Evolutionary conservation across 139 green algal species (phyloP).

Genomic region (Coelastrella sp.): DNA sequence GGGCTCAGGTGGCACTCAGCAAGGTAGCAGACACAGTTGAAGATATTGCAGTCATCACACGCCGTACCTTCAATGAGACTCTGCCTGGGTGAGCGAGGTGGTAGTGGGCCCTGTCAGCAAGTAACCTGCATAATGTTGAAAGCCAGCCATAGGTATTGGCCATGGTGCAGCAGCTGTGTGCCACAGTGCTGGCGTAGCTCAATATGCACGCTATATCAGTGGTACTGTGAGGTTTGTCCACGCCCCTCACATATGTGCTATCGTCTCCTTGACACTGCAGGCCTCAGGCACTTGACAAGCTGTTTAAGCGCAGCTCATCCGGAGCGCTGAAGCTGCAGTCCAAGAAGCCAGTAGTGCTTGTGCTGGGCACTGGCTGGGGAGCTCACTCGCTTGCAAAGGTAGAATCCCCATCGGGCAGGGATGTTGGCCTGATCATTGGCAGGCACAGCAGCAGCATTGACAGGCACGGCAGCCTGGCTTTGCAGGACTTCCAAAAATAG

Average conservation of each 20-base stretch:
- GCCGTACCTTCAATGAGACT: conserved; percentile 26
- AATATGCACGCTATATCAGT: too few species aligned
- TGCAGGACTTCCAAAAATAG: background rate
- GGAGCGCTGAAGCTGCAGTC: conserved; percentile 19
- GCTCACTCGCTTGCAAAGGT: conserved; percentile 65
- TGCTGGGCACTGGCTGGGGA: conserved; percentile 72
- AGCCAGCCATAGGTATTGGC: too few species aligned
- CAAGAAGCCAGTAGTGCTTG: conserved; percentile 42
- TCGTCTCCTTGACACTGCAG: background rate
- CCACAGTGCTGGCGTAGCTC: too few species aligned
- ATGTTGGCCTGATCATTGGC: background rate
- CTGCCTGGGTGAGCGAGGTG: conserved; percentile 14
- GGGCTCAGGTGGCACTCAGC: conserved; percentile 42
- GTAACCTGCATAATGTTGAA: too few species aligned
- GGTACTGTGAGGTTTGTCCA: too few species aligned
- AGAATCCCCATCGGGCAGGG: background rate
- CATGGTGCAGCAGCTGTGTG: too few species aligned
- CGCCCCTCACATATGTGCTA: too few species aligned
- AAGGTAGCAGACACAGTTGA: conserved; percentile 50
- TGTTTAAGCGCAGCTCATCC: background rate
- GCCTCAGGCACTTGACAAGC: background rate
- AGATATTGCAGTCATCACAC: conserved; percentile 44
- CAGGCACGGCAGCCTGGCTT: background rate
- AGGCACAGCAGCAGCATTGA: background rate
- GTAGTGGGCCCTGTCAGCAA: background rate